Percentiles rank a stretch among this genome's conserved stretches.
Evolutionary conservation across 352 stramenopile species (phyloP).

Genomic region (Pythium apleroticum): DNA sequence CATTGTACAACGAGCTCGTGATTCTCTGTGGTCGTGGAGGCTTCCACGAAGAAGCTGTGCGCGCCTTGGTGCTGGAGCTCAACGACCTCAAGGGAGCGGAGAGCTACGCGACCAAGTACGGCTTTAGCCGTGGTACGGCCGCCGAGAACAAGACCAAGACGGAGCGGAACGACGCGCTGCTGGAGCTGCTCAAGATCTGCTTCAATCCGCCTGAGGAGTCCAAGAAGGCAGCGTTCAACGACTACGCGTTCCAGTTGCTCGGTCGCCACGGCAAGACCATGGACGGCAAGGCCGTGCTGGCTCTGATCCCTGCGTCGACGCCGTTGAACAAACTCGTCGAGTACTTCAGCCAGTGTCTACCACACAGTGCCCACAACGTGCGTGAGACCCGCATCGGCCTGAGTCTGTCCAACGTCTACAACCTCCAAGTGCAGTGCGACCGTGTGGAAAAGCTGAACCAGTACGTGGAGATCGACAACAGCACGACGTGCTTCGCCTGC

Average conservation of each 20-base stretch:
- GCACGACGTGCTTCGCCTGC: slow-evolving; percentile 76
- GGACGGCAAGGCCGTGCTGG: slow-evolving; percentile 64
- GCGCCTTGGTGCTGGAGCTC: slow-evolving; percentile 71
- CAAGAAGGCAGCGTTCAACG: slow-evolving; percentile 76
- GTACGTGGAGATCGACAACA: slow-evolving; percentile 81
- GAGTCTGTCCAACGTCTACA: slow-evolving; percentile 88
- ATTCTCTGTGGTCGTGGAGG: slow-evolving; percentile 81
- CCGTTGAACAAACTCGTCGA: slow-evolving; percentile 81
- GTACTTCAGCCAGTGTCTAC: slow-evolving; percentile 80
- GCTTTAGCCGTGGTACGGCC: slow-evolving; percentile 28
- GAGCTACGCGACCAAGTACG: slow-evolving; percentile 84
- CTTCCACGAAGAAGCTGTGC: slow-evolving; percentile 78
- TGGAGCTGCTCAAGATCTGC: slow-evolving; percentile 78
- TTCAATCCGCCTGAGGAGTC: slow-evolving; percentile 78
- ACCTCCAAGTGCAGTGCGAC: slow-evolving; percentile 86
- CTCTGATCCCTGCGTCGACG: slow-evolving; percentile 65
- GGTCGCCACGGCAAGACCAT: slow-evolving; percentile 77
- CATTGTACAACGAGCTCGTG: slow-evolving; percentile 84
- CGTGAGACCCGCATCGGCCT: slow-evolving; percentile 79
- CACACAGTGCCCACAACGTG: slow-evolving; percentile 80
- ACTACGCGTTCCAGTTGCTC: slow-evolving; percentile 81
- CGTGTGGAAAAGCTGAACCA: slow-evolving; percentile 77
- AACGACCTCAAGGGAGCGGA: slow-evolving; percentile 82
- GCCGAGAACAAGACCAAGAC: slow-evolving; percentile 48
- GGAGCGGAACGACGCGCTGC: slow-evolving; percentile 67